phyloP scores from a whole-genome alignment of 164 flowering plant species.

The Sextonia rubra region DNA sequence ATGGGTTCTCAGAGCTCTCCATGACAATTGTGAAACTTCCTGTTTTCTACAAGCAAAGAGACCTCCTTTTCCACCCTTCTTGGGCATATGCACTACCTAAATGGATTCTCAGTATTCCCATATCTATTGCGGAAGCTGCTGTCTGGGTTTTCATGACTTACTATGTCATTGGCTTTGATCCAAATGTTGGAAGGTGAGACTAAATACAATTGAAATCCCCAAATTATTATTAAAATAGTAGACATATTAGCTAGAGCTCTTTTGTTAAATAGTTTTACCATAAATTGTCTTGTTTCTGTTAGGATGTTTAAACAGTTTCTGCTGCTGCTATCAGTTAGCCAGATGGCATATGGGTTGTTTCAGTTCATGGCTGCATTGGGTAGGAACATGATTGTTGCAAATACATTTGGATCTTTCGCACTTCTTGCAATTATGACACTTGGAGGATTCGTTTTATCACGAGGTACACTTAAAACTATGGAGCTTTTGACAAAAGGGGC shows the following conservation, averaged over 20 bases:
- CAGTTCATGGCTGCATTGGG: conserved; percentile 11
- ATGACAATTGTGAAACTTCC: conserved; percentile 44
- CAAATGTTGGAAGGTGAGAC: conserved; percentile 29
- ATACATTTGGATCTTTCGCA: conserved; percentile 17
- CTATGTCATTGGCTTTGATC: conserved; percentile 41
- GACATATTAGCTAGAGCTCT: background rate
- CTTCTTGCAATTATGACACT: conserved; percentile 13
- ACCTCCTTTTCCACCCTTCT: conserved; percentile 45
- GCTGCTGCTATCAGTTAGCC: conserved; percentile 6
- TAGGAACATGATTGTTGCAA: conserved; percentile 16
- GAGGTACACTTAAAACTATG: conserved; percentile 5
- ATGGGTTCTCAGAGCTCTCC: conserved; percentile 42
- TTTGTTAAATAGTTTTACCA: background rate
- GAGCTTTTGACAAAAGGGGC: background rate
- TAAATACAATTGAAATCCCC: conserved; percentile 8
- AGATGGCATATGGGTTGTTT: conserved; percentile 11
- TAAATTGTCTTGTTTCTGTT: background rate
- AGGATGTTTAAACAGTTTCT: conserved; percentile 17
- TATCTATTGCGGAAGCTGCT: conserved; percentile 29
- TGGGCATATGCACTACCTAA: conserved; percentile 54
- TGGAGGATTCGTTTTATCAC: conserved; percentile 17
- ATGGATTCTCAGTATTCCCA: conserved; percentile 35
- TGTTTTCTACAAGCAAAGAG: conserved; percentile 59
- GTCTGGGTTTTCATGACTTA: conserved; percentile 36
- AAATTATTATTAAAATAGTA: background rate